Evolutionary conservation across 805 yeast species (phyloP).

Genomic region (Priceomyces castillae): DNA sequence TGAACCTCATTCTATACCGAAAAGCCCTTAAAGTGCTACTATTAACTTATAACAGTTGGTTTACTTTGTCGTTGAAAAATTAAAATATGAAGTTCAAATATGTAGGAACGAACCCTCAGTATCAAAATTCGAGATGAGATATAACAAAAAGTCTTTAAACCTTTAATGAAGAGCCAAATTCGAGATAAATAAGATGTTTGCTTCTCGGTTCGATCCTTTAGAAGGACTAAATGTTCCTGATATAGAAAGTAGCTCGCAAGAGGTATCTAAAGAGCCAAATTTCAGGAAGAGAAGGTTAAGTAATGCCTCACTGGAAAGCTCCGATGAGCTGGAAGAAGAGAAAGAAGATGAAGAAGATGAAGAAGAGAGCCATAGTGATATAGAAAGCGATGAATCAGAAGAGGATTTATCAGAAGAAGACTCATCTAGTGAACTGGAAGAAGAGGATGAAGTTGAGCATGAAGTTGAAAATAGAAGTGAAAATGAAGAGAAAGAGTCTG

Average conservation of each 20-base stretch:
- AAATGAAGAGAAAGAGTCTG: neutral
- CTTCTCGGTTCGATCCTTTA: conserved; percentile 60
- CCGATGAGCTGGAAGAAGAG: conserved; percentile 4
- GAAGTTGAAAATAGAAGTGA: neutral
- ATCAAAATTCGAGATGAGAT: neutral
- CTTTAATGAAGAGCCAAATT: neutral
- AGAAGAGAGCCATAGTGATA: conserved; percentile 6
- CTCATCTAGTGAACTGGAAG: conserved; percentile 5
- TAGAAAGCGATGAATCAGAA: conserved; percentile 9
- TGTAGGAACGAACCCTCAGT: neutral
- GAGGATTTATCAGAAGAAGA: too few species aligned
- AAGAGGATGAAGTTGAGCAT: conserved; percentile 9
- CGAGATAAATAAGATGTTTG: conserved; percentile 52
- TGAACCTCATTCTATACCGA: conserved; percentile 35
- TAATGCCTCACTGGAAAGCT: conserved; percentile 4
- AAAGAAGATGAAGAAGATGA: conserved; percentile 6
- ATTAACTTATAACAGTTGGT: too few species aligned
- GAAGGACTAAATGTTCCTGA: conserved; percentile 11
- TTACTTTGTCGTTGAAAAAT: neutral
- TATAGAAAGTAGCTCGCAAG: neutral
- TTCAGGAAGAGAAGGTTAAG: conserved; percentile 21
- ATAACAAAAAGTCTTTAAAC: neutral
- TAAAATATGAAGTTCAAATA: neutral
- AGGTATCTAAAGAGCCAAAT: neutral
- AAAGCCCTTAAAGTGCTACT: too few species aligned